Evolutionary conservation across 2,329 filamentous ascomycete genomes (phyloP).

Genomic region (Apiospora aurea): DNA sequence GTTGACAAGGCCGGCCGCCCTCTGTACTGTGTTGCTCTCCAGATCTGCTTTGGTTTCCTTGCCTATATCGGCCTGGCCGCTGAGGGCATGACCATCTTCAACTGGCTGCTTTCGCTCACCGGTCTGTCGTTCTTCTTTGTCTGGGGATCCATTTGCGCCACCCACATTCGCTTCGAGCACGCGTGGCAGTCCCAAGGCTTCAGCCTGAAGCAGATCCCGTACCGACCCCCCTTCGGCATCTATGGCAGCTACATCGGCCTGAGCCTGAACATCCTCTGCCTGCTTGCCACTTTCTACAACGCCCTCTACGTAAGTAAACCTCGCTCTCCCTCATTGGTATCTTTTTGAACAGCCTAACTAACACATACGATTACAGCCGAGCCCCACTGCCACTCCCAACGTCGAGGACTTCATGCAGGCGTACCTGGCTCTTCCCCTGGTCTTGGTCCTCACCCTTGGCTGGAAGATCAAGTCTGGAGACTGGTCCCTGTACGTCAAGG

Average conservation of each 20-base stretch:
- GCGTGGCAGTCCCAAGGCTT: slow-evolving; percentile 68
- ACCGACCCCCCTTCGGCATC: slow-evolving; percentile 59
- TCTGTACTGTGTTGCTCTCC: slow-evolving; percentile 58
- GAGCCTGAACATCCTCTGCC: slow-evolving; percentile 68
- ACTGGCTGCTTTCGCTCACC: slow-evolving; percentile 74
- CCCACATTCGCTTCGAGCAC: slow-evolving; percentile 70
- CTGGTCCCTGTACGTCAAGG: slow-evolving; percentile 63
- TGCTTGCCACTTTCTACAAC: slow-evolving; percentile 77
- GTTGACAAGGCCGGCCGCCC: slow-evolving; percentile 69
- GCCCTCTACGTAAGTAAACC: slow-evolving; percentile 59
- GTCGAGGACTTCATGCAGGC: slow-evolving; percentile 63
- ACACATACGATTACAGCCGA: slow-evolving; percentile 40
- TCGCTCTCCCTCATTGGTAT: not conserved
- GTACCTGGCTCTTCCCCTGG: slow-evolving; percentile 65
- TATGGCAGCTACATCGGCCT: slow-evolving; percentile 75
- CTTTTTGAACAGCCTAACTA: slow-evolving; percentile 22
- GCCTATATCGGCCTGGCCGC: slow-evolving; percentile 61
- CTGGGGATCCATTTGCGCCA: slow-evolving; percentile 73
- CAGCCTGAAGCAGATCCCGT: slow-evolving; percentile 55
- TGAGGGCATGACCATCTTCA: slow-evolving; percentile 57
- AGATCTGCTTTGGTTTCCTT: slow-evolving; percentile 64
- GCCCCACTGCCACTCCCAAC: slow-evolving; percentile 41
- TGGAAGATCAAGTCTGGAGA: slow-evolving; percentile 68
- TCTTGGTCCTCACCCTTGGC: slow-evolving; percentile 63
- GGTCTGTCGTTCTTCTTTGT: slow-evolving; percentile 78